Conservation (phyloP, 768 basidiomycete genomes). For the Rhizopogon sp. region DNA sequence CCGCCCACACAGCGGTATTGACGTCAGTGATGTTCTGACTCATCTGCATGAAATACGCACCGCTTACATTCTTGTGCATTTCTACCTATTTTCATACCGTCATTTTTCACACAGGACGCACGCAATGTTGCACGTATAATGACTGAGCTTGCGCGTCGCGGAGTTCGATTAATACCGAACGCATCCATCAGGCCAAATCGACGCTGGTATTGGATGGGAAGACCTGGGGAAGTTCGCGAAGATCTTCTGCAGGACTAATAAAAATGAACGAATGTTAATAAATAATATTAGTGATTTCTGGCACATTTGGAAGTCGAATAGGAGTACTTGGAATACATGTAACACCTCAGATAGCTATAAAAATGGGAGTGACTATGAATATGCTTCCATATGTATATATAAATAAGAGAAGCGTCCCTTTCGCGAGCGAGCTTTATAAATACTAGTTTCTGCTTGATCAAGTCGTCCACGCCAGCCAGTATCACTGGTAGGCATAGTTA, state of each 20-base stretch:
- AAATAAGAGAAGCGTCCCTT: conserved; percentile 6
- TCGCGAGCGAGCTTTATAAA: conserved; percentile 10
- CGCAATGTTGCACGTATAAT: conserved; percentile 85
- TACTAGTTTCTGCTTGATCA: conserved; percentile 8
- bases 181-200: conserved; percentile 57
- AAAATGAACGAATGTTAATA: too few species aligned
- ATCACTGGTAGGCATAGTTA: conserved; percentile 2
- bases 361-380: not conserved
- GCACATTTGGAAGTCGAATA: not conserved
- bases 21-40: conserved; percentile 50
- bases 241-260: conserved; percentile 9
- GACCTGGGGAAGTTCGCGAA: conserved; percentile 61
- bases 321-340: not conserved
- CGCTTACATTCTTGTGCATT: conserved; percentile 2
- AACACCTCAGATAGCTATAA: not conserved
- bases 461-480: conserved; percentile 1
- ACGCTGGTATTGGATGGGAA: conserved; percentile 88
- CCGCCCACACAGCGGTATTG: conserved; percentile 83
- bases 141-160: conserved; percentile 67
- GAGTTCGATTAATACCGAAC: conserved; percentile 69
- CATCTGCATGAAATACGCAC: not conserved
- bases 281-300: not conserved
- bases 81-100: conserved; percentile 1
- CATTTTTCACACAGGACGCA: conserved; percentile 55
- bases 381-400: conserved; percentile 4